Percentiles rank a stretch among this genome's conserved stretches.
Conservation (phyloP, 768 basidiomycete genomes). For the Lyophyllum semitale region DNA sequence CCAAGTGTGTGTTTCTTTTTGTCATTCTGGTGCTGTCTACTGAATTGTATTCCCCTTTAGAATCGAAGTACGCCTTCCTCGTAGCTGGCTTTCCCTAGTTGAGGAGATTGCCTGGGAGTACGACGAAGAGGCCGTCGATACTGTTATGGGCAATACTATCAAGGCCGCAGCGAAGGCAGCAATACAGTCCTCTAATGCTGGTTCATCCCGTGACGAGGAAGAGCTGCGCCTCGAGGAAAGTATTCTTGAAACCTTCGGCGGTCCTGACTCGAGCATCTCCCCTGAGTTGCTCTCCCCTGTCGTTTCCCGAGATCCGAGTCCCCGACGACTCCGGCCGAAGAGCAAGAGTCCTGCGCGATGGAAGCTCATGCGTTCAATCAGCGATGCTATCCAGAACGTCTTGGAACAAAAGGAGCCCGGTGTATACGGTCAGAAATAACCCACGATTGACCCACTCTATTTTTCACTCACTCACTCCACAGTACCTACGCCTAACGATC, state of each 20-base stretch:
- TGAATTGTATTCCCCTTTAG: slow-evolving; percentile 19
- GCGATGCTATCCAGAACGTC: slow-evolving; percentile 73
- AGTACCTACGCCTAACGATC: slow-evolving; percentile 74
- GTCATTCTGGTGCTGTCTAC: not conserved
- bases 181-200: slow-evolving; percentile 43
- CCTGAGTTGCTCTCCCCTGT: slow-evolving; percentile 77
- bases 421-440: slow-evolving; percentile 61
- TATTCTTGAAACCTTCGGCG: slow-evolving; percentile 56
- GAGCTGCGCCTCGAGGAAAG: slow-evolving; percentile 59
- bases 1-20: slow-evolving; percentile 41
- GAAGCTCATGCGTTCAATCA: slow-evolving; percentile 80
- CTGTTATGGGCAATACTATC: slow-evolving; percentile 67
- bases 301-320: slow-evolving; percentile 83
- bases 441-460: not conserved
- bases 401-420: slow-evolving; percentile 65
- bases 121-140: slow-evolving; percentile 63
- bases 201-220: slow-evolving; percentile 34
- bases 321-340: slow-evolving; percentile 70
- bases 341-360: slow-evolving; percentile 84
- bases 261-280: slow-evolving; percentile 72
- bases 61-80: slow-evolving; percentile 80
- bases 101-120: slow-evolving; percentile 79
- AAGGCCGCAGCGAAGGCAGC: slow-evolving; percentile 68
- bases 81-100: slow-evolving; percentile 81
- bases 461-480: not conserved